phyloP scores from a whole-genome alignment of 257 asterid genomes.

The Euphrasia confusa region DNA sequence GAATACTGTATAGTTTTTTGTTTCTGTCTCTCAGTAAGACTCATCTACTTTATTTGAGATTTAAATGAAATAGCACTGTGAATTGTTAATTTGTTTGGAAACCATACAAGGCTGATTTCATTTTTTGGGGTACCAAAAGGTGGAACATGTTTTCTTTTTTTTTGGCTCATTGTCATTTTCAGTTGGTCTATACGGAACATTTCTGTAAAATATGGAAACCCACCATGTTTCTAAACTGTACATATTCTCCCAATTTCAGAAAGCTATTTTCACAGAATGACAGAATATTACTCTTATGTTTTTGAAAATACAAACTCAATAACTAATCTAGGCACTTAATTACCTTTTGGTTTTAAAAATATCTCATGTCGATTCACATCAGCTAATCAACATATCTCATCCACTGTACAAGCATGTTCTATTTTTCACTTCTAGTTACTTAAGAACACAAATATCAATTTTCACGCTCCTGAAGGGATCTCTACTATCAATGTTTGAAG shows the following conservation, averaged over 20 bases:
- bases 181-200: background rate
- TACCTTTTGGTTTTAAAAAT: background rate
- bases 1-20: background rate
- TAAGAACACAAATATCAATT: background rate
- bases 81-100: background rate
- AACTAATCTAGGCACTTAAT: background rate
- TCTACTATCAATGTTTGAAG: background rate
- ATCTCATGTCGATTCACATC: background rate
- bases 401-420: background rate
- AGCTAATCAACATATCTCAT: conserved; percentile 6
- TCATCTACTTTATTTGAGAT: background rate
- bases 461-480: conserved; percentile 3
- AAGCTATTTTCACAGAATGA: background rate
- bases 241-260: background rate
- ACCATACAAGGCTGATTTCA: conserved; percentile 1
- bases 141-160: conserved; percentile 8
- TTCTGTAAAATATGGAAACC: background rate
- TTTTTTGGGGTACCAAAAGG: background rate
- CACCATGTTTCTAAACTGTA: background rate
- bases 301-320: background rate
- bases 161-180: background rate
- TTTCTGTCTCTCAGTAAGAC: background rate
- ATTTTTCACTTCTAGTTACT: background rate
- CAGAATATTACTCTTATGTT: background rate
- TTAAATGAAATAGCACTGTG: background rate